phyloP scores from a whole-genome alignment of 2,329 filamentous ascomycete genomes.

The Pseudogymnoascus sp. region DNA sequence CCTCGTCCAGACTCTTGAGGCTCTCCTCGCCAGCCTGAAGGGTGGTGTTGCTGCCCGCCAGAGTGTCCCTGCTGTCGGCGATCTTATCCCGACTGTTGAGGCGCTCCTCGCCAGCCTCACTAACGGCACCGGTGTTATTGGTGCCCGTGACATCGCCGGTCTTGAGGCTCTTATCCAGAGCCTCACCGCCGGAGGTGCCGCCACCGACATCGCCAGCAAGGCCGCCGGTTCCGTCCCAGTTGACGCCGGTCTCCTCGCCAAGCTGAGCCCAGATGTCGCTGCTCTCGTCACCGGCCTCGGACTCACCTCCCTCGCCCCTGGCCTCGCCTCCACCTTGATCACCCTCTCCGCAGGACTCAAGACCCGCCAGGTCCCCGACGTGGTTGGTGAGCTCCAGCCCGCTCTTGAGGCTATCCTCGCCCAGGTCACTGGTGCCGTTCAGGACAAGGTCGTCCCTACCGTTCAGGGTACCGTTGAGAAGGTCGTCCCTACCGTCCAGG shows the following conservation, averaged over 20 bases:
- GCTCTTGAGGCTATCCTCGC: neutral
- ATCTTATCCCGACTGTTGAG: no score
- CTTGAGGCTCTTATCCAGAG: no score
- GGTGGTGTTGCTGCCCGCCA: neutral
- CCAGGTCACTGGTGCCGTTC: neutral
- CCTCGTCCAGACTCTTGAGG: no score
- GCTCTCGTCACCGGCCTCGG: neutral
- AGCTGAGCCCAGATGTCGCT: neutral
- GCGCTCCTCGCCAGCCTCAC: neutral
- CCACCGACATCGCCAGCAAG: no score
- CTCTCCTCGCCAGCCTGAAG: neutral
- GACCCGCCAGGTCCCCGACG: neutral
- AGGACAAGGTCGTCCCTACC: neutral
- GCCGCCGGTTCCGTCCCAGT: neutral
- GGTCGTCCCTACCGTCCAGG: neutral
- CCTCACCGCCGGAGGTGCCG: no score
- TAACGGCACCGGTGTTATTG: neutral
- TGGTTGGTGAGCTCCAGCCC: neutral
- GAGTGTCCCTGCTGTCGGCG: no score
- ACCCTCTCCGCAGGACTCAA: neutral
- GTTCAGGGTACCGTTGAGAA: neutral
- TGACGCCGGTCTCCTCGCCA: neutral
- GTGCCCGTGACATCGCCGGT: neutral
- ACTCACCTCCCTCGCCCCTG: neutral
- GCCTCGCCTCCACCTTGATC: neutral